Conservation (phyloP, 176 grass and related monocot genomes). For the Eragrostis nindensis region DNA sequence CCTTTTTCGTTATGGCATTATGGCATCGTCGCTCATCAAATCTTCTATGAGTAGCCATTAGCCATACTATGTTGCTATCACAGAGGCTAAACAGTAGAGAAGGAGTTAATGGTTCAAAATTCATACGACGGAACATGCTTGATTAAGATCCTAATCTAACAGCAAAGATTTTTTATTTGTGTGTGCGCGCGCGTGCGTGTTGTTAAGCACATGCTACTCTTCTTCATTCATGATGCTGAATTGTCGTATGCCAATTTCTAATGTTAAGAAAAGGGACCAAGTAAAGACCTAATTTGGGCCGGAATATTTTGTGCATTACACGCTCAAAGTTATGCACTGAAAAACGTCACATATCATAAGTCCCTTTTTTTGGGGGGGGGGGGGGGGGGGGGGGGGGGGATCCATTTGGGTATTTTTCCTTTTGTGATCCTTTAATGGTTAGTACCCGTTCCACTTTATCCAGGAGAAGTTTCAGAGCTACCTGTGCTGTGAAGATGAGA, state of each 20-base stretch:
- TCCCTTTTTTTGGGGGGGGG: not conserved
- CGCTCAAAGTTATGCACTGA: not conserved
- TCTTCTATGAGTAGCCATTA: not conserved
- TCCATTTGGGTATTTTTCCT: not conserved
- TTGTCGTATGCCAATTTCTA: not conserved
- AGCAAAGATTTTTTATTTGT: no score
- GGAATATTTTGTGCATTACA: not conserved
- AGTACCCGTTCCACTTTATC: not conserved
- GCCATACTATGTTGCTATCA: not conserved
- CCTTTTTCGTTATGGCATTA: not conserved
- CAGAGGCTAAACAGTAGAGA: not conserved
- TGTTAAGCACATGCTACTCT: no score
- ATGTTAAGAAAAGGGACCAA: not conserved
- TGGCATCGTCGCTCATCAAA: not conserved
- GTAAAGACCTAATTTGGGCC: not conserved
- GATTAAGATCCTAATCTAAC: no score
- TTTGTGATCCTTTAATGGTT: not conserved
- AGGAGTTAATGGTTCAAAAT: not conserved
- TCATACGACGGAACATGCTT: no score
- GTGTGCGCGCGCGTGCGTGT: no score
- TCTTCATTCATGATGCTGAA: not conserved
- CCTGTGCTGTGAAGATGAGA: slow-evolving; percentile 44
- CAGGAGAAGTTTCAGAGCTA: slow-evolving; percentile 44
- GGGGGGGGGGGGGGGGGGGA: no score
- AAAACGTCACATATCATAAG: not conserved